These are phyloP conservation scores for Paecilomyces sp. DNA, from an alignment of 2,329 filamentous ascomycete species.

Conservation along the genomic window DNA sequence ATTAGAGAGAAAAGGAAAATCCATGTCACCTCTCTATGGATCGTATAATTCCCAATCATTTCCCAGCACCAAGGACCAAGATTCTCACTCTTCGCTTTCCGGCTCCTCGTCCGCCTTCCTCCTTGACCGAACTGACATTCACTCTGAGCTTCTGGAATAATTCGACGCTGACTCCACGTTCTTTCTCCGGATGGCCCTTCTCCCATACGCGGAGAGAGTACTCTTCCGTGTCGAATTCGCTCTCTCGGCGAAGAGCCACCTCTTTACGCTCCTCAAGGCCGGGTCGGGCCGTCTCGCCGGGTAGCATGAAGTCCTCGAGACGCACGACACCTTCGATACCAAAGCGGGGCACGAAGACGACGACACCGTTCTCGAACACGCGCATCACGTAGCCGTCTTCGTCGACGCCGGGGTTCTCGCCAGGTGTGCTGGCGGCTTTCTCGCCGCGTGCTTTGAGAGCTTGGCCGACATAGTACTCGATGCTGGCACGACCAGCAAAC, in stretches of 20 bases:
- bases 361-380: slow-evolving; percentile 94
- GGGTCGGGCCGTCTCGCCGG: slow-evolving; percentile 40
- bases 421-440: slow-evolving; percentile 12
- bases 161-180: slow-evolving; percentile 53
- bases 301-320: slow-evolving; percentile 70
- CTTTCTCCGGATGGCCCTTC: slow-evolving; percentile 35
- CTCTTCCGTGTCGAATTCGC: slow-evolving; percentile 76
- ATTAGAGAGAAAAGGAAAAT: neutral
- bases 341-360: slow-evolving; percentile 91
- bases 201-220: slow-evolving; percentile 63
- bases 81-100: slow-evolving; percentile 68
- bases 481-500: slow-evolving; percentile 84
- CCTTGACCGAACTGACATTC: slow-evolving; percentile 83
- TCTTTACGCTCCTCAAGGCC: slow-evolving; percentile 25
- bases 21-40: neutral
- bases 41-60: neutral
- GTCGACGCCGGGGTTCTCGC: slow-evolving; percentile 45
- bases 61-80: slow-evolving; percentile 26
- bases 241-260: slow-evolving; percentile 52
- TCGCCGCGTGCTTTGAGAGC: slow-evolving; percentile 69
- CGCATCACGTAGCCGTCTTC: slow-evolving; percentile 96
- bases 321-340: slow-evolving; percentile 91
- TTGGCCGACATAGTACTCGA: slow-evolving; percentile 97
- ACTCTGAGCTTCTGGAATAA: slow-evolving; percentile 90
- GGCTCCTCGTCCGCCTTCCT: slow-evolving; percentile 65